phyloP scores from a whole-genome alignment of 768 basidiomycete species.

The Rhodotorula graminis region DNA sequence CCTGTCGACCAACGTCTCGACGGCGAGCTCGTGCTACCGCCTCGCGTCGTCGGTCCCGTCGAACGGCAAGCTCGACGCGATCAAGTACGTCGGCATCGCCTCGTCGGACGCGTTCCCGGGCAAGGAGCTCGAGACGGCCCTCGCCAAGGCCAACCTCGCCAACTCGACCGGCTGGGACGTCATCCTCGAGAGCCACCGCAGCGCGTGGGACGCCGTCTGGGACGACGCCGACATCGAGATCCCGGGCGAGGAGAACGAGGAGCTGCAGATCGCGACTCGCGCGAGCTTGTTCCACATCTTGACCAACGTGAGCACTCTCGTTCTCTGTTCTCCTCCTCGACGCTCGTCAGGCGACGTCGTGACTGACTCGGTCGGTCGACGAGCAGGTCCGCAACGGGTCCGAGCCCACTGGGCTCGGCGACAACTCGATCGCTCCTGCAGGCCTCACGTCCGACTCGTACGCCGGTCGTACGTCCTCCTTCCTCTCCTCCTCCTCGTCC shows the following conservation, averaged over 20 bases:
- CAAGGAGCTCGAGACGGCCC: slow-evolving; percentile 12
- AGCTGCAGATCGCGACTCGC: slow-evolving; percentile 30
- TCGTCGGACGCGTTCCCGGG: slow-evolving; percentile 31
- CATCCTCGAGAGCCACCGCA: slow-evolving; percentile 1
- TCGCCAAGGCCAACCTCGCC: neutral
- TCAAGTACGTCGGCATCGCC: slow-evolving; percentile 39
- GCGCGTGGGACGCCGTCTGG: slow-evolving; percentile 25
- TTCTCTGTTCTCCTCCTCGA: neutral
- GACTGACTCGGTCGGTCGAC: neutral
- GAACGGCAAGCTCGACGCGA: slow-evolving; percentile 10
- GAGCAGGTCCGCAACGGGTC: slow-evolving; percentile 19
- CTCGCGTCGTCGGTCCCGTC: neutral
- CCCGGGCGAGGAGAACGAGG: slow-evolving; percentile 16
- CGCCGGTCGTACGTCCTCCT: neutral
- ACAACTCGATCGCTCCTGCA: slow-evolving; percentile 34
- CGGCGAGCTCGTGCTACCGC: slow-evolving; percentile 29
- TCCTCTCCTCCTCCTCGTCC: neutral
- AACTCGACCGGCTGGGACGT: slow-evolving; percentile 13
- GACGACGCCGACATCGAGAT: slow-evolving; percentile 28
- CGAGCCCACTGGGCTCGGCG: slow-evolving; percentile 30
- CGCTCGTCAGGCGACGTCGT: neutral
- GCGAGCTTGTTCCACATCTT: slow-evolving; percentile 35
- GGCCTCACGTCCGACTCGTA: slow-evolving; percentile 36
- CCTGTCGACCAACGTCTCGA: slow-evolving; percentile 17
- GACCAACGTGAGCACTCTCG: slow-evolving; percentile 14